Evolutionary conservation across 345 rosid species (phyloP).

Genomic region (Aurinia saxatilis): DNA sequence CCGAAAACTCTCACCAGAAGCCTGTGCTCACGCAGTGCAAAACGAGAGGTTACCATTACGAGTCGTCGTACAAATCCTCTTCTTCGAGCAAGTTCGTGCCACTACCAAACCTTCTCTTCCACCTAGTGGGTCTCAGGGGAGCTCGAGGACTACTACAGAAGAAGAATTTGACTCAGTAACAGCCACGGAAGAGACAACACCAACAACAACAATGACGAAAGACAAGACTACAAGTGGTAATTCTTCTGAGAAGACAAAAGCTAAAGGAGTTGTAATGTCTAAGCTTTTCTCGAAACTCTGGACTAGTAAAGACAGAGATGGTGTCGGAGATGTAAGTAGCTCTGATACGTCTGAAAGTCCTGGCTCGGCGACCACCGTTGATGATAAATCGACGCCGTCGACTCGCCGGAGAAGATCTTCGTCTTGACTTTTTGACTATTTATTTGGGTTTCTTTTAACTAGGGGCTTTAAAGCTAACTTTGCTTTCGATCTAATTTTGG

Average conservation of each 20-base stretch:
- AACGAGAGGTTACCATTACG: constrained; percentile 80
- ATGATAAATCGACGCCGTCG: constrained; percentile 67
- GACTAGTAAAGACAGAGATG: constrained; percentile 52
- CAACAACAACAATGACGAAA: constrained; percentile 24
- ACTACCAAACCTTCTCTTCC: constrained; percentile 20
- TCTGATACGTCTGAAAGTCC: constrained; percentile 67
- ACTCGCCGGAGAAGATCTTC: constrained; percentile 45
- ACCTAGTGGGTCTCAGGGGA: constrained; percentile 66
- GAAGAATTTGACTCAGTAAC: constrained; percentile 81
- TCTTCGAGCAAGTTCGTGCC: constrained; percentile 74
- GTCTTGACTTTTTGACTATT: constrained; percentile 12
- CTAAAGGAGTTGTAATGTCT: constrained; percentile 55
- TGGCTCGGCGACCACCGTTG: constrained; percentile 60
- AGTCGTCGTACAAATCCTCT: constrained; percentile 81
- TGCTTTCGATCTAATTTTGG: no score
- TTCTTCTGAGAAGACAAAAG: constrained; percentile 31
- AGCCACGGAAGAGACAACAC: constrained; percentile 34
- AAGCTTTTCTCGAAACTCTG: constrained; percentile 53
- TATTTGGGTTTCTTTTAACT: not conserved
- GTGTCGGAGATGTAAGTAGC: constrained; percentile 47
- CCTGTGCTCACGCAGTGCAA: constrained; percentile 80
- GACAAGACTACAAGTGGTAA: constrained; percentile 23
- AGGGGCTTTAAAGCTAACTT: constrained; percentile 7
- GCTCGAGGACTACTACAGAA: constrained; percentile 82
- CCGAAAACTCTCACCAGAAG: constrained; percentile 69